A percentile compares a stretch with the other conserved stretches of the same genome.
Evolutionary conservation across 2,329 filamentous ascomycete genomes (phyloP).

Genomic region (Amauroascus niger): DNA sequence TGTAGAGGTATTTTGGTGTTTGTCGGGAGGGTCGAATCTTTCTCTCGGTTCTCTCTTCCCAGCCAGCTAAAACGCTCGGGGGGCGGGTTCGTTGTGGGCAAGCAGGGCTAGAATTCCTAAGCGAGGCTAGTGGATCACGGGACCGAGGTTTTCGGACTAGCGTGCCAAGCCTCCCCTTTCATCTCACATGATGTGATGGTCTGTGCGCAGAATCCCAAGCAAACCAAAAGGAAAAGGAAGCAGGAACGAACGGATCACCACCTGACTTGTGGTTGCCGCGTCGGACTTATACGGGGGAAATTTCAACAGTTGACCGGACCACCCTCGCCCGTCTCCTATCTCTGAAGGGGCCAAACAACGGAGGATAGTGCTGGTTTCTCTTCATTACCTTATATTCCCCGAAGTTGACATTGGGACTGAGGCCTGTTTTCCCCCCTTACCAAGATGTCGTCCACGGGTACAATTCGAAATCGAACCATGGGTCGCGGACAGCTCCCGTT

Average conservation of each 20-base stretch:
- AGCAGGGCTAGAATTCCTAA: conserved; percentile 12
- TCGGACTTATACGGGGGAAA: background rate
- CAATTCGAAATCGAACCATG: conserved; percentile 46
- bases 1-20: conserved; percentile 5
- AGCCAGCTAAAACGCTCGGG: conserved; percentile 3
- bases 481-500: conserved; percentile 47
- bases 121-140: conserved; percentile 12
- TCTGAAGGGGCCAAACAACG: background rate
- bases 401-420: background rate
- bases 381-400: background rate
- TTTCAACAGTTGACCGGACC: background rate
- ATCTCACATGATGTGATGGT: background rate
- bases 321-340: background rate
- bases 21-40: conserved; percentile 13
- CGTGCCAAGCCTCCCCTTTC: background rate
- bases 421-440: background rate
- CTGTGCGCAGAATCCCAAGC: conserved; percentile 3
- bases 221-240: background rate
- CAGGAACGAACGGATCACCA: conserved; percentile 3
- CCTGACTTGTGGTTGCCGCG: conserved; percentile 2
- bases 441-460: conserved; percentile 55
- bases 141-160: conserved; percentile 1
- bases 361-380: background rate
- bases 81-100: conserved; percentile 14
- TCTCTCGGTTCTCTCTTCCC: conserved; percentile 9